Conservation (phyloP, 23 red algal species). For the Gracilaria caudata region DNA sequence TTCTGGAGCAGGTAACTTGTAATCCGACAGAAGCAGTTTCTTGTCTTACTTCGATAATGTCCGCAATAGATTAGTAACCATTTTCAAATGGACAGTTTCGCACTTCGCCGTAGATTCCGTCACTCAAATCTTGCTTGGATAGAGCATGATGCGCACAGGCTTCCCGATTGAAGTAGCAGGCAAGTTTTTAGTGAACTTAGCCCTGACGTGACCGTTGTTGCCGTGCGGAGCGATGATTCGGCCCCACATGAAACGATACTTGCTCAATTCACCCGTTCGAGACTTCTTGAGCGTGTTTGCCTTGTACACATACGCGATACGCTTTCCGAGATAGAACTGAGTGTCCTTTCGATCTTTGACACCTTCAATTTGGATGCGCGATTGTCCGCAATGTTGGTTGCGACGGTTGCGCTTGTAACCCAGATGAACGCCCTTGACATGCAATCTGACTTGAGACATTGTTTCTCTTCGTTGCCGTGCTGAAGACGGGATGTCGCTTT, state of each 20-base stretch:
- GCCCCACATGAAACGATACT: slow-evolving; percentile 95
- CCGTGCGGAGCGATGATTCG: slow-evolving; percentile 97
- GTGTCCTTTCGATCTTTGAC: slow-evolving; percentile 83
- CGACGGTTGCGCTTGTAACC: slow-evolving; percentile 90
- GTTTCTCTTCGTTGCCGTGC: not conserved
- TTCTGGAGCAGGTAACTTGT: not conserved
- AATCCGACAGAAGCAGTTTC: not conserved
- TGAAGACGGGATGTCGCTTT: not conserved
- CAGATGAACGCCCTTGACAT: slow-evolving; percentile 92
- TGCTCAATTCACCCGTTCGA: slow-evolving; percentile 57
- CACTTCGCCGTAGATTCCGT: not conserved
- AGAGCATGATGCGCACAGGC: slow-evolving; percentile 97
- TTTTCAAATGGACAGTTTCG: not conserved
- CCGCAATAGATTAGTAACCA: not conserved
- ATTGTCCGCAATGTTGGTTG: slow-evolving; percentile 86
- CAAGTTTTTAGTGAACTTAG: slow-evolving; percentile 95
- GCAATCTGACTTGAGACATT: slow-evolving; percentile 52
- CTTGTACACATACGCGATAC: slow-evolving; percentile 97
- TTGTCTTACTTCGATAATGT: not conserved
- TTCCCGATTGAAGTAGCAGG: slow-evolving; percentile 91
- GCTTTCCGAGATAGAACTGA: slow-evolving; percentile 94
- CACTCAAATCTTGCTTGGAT: slow-evolving; percentile 90
- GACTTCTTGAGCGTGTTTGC: slow-evolving; percentile 75
- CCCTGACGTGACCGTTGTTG: slow-evolving; percentile 81
- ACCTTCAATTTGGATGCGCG: slow-evolving; percentile 91